A percentile compares a stretch with the other conserved stretches of the same genome.
These are phyloP conservation scores for Eutypella sp. DNA, from an alignment of 2,329 filamentous ascomycete species.

Conservation along the genomic window DNA sequence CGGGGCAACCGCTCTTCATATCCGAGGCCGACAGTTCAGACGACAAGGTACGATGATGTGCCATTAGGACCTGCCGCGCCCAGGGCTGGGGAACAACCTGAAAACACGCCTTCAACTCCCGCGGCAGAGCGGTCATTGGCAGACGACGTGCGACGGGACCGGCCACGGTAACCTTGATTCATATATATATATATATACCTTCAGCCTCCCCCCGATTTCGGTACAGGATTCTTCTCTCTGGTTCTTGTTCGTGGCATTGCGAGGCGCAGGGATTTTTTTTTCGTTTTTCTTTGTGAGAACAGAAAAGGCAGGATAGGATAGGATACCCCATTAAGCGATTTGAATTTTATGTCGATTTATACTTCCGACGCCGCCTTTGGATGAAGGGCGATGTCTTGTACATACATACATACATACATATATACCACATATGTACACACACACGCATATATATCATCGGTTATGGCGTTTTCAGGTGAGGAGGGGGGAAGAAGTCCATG, in stretches of 20 bases:
- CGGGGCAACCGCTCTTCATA: slow-evolving; percentile 10
- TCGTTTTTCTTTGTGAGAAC: no score
- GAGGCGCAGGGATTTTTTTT: slow-evolving; percentile 11
- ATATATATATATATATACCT: slow-evolving; percentile 4
- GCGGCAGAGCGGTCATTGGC: slow-evolving; percentile 16
- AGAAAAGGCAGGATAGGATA: slow-evolving; percentile 9
- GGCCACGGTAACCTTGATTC: slow-evolving; percentile 5
- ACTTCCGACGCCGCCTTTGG: no score
- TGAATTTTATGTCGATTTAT: no score
- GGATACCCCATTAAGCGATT: no score
- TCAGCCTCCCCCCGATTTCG: no score
- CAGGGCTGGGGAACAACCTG: slow-evolving; percentile 11
- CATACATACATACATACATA: no score
- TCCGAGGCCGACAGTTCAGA: slow-evolving; percentile 6
- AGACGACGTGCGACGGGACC: slow-evolving; percentile 17
- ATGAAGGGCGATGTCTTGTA: no score
- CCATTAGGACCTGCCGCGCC: slow-evolving; percentile 5
- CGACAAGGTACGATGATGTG: slow-evolving; percentile 8
- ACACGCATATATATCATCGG: no score
- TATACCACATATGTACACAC: no score
- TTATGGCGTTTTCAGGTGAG: no score
- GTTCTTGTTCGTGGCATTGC: slow-evolving; percentile 10
- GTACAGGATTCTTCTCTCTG: slow-evolving; percentile 9
- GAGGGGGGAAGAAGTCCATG: no score
- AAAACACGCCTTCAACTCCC: slow-evolving; percentile 5